Conservation (phyloP, 805 yeast species). For the Cyberlindnera mycetangii region DNA sequence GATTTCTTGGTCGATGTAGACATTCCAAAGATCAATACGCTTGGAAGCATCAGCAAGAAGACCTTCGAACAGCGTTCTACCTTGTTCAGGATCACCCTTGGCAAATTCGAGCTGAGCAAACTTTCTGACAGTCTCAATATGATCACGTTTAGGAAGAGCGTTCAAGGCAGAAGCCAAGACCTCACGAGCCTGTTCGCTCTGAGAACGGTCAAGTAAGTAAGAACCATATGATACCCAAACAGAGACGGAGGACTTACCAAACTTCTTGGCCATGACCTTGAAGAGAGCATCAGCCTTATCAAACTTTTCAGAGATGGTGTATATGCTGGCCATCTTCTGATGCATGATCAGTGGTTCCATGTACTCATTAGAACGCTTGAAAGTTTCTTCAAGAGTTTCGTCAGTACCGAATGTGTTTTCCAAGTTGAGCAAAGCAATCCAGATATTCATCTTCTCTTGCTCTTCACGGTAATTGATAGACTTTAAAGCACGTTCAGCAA, state of each 20-base stretch:
- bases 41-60: conserved; percentile 85
- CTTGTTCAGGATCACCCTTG: conserved; percentile 91
- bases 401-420: conserved; percentile 91
- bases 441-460: conserved; percentile 86
- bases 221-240: conserved; percentile 86
- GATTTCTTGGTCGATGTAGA: conserved; percentile 90
- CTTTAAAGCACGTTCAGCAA: conserved; percentile 89
- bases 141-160: conserved; percentile 65
- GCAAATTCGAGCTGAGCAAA: conserved; percentile 86
- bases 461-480: conserved; percentile 90
- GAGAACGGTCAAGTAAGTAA: conserved; percentile 59
- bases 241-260: conserved; percentile 61
- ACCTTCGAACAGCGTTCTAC: conserved; percentile 92
- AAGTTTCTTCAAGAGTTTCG: conserved; percentile 74
- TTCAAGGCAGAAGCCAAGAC: conserved; percentile 74
- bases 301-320: conserved; percentile 65
- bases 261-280: conserved; percentile 70
- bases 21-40: conserved; percentile 92
- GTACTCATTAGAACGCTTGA: conserved; percentile 82
- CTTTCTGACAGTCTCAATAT: conserved; percentile 77
- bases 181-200: conserved; percentile 60
- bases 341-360: conserved; percentile 88
- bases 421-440: conserved; percentile 93
- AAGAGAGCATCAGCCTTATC: conserved; percentile 69
- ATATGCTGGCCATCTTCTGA: conserved; percentile 73